Conservation (phyloP, 768 basidiomycete genomes). For the Suillus placidus region DNA sequence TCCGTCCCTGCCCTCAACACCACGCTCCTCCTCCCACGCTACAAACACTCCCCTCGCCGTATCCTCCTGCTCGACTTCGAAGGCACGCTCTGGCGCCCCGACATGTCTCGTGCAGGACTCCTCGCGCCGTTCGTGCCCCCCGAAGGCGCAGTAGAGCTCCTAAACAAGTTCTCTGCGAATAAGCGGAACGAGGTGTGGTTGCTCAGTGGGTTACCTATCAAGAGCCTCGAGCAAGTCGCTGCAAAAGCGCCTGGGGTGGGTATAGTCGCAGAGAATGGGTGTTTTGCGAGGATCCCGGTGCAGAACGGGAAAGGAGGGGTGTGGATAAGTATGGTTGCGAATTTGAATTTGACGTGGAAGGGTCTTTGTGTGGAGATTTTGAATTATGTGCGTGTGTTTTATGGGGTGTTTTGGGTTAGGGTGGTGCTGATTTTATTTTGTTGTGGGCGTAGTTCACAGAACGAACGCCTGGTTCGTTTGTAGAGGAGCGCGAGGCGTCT, state of each 20-base stretch:
- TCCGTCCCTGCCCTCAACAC: slow-evolving; percentile 46
- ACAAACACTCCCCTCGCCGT: slow-evolving; percentile 64
- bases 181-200: slow-evolving; percentile 79
- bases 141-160: slow-evolving; percentile 43
- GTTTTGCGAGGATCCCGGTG: slow-evolving; percentile 65
- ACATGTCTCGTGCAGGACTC: slow-evolving; percentile 51
- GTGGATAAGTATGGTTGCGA: slow-evolving; percentile 84
- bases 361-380: slow-evolving; percentile 78
- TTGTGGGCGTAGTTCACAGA: slow-evolving; percentile 70
- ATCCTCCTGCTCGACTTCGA: slow-evolving; percentile 79
- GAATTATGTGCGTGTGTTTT: slow-evolving; percentile 64
- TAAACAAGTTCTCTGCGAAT: slow-evolving; percentile 64
- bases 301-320: slow-evolving; percentile 20
- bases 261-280: slow-evolving; percentile 89
- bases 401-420: not conserved
- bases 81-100: slow-evolving; percentile 73
- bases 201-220: slow-evolving; percentile 71
- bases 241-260: slow-evolving; percentile 67
- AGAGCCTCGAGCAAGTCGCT: slow-evolving; percentile 64
- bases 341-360: slow-evolving; percentile 83
- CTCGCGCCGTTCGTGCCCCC: slow-evolving; percentile 45
- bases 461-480: slow-evolving; percentile 82
- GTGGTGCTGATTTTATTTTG: slow-evolving; percentile 1
- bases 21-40: slow-evolving; percentile 62
- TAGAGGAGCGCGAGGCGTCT: slow-evolving; percentile 82